phyloP scores from a whole-genome alignment of 768 basidiomycete genomes.

The Calvatia gigantea region DNA sequence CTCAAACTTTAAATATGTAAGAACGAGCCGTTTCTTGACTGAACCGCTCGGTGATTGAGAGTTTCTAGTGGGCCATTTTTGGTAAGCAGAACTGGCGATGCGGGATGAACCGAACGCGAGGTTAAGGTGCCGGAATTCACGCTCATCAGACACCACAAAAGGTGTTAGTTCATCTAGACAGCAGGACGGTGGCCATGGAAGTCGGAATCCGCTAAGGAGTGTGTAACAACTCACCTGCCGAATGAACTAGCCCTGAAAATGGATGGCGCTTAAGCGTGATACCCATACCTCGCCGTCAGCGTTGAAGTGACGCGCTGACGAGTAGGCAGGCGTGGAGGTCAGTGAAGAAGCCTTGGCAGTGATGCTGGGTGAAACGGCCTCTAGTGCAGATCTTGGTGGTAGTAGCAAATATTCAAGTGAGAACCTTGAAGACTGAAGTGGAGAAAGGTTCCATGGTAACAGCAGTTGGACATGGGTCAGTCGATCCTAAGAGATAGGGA shows the following conservation, averaged over 20 bases:
- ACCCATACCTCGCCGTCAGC: constrained; percentile 81
- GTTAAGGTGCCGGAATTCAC: constrained; percentile 78
- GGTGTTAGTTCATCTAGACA: constrained; percentile 88
- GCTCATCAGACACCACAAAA: constrained; percentile 84
- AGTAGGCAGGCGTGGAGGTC: constrained; percentile 79
- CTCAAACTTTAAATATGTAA: constrained; percentile 85
- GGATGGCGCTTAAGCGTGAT: constrained; percentile 86
- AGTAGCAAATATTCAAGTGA: constrained; percentile 88
- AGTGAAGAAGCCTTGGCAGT: constrained; percentile 76
- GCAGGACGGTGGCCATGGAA: constrained; percentile 87
- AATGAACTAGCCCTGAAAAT: constrained; percentile 91
- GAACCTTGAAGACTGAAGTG: constrained; percentile 86
- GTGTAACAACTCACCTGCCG: constrained; percentile 89
- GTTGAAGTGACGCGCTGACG: constrained; percentile 68
- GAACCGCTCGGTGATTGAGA: constrained; percentile 80
- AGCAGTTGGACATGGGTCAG: constrained; percentile 85
- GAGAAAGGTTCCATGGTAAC: constrained; percentile 87
- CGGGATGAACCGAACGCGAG: constrained; percentile 67
- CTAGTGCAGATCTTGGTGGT: constrained; percentile 87
- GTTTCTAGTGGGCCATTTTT: constrained; percentile 82
- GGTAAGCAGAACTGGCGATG: constrained; percentile 70
- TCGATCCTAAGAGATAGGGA: constrained; percentile 80
- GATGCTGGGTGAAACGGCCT: constrained; percentile 58
- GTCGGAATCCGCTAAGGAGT: constrained; percentile 84
- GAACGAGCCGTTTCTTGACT: constrained; percentile 80